Conservation (phyloP, 2,329 filamentous ascomycete genomes). For the Penicillium sp. region DNA sequence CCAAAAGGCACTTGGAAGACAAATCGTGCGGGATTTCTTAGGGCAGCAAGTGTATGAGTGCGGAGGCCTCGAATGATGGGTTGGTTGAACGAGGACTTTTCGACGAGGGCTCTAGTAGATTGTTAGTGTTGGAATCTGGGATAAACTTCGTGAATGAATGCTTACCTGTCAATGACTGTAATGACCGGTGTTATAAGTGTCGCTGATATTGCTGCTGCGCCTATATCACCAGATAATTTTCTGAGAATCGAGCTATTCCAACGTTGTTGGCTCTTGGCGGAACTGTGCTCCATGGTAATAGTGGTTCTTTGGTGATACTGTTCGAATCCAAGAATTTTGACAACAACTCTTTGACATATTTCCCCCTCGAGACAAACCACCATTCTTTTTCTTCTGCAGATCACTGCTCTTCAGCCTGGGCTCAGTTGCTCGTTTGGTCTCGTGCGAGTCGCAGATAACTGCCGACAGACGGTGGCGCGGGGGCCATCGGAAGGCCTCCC, state of each 20-base stretch:
- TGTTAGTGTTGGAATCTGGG: neutral
- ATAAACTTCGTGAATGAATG: too few species aligned
- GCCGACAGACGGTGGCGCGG: neutral
- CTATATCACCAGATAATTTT: slow-evolving; percentile 33
- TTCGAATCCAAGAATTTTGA: neutral
- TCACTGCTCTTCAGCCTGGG: neutral
- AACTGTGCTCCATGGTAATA: slow-evolving; percentile 21
- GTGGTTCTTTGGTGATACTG: neutral
- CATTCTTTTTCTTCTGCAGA: neutral
- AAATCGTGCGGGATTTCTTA: slow-evolving; percentile 35
- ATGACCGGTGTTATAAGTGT: slow-evolving; percentile 36
- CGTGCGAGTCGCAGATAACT: slow-evolving; percentile 4
- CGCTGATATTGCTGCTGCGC: slow-evolving; percentile 35
- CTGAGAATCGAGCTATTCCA: slow-evolving; percentile 20
- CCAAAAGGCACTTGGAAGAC: slow-evolving; percentile 46
- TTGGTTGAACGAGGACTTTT: slow-evolving; percentile 33
- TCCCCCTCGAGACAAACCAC: neutral
- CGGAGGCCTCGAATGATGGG: slow-evolving; percentile 33
- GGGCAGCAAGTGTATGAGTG: slow-evolving; percentile 28
- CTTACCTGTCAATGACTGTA: slow-evolving; percentile 38
- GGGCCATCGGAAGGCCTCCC: slow-evolving; percentile 18
- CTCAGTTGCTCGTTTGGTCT: neutral
- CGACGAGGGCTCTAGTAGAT: slow-evolving; percentile 32
- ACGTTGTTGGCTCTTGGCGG: slow-evolving; percentile 3
- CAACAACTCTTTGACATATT: neutral